A percentile compares a stretch with the other conserved stretches of the same genome.
phyloP scores from a whole-genome alignment of 768 basidiomycete species.

The Omphalotus guepiniiformis region DNA sequence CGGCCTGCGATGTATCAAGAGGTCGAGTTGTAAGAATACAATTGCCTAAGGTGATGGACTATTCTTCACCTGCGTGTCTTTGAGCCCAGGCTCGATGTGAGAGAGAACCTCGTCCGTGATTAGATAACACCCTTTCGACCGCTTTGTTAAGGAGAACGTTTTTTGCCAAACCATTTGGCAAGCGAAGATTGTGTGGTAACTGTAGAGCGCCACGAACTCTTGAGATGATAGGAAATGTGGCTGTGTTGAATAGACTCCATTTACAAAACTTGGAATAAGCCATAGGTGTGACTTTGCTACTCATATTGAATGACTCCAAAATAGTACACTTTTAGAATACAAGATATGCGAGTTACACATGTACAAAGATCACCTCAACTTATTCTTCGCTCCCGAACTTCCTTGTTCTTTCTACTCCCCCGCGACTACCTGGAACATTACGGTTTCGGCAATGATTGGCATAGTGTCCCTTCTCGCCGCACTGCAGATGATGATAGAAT shows the following conservation, averaged over 20 bases:
- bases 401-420: constrained; percentile 68
- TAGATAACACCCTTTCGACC: constrained; percentile 71
- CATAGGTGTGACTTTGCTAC: no score
- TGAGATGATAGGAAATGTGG: no score
- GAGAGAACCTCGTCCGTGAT: constrained; percentile 71
- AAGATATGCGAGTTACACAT: no score
- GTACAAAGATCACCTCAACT: background rate
- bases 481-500: constrained; percentile 42
- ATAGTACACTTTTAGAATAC: no score
- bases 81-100: constrained; percentile 66
- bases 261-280: no score
- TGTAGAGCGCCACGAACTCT: background rate
- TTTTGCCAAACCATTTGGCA: constrained; percentile 94
- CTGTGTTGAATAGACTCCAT: no score
- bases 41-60: background rate
- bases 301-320: no score
- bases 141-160: constrained; percentile 60
- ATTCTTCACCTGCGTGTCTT: constrained; percentile 51
- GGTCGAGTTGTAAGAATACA: background rate
- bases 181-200: background rate
- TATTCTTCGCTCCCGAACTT: constrained; percentile 31
- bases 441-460: constrained; percentile 91
- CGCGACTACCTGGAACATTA: constrained; percentile 88
- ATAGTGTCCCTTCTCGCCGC: constrained; percentile 91
- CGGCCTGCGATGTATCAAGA: constrained; percentile 47